A percentile compares a stretch with the other conserved stretches of the same genome.
These are phyloP conservation scores for Rhodotorula sp. DNA, from an alignment of 1,284 basidiomycete species.

Conservation along the genomic window DNA sequence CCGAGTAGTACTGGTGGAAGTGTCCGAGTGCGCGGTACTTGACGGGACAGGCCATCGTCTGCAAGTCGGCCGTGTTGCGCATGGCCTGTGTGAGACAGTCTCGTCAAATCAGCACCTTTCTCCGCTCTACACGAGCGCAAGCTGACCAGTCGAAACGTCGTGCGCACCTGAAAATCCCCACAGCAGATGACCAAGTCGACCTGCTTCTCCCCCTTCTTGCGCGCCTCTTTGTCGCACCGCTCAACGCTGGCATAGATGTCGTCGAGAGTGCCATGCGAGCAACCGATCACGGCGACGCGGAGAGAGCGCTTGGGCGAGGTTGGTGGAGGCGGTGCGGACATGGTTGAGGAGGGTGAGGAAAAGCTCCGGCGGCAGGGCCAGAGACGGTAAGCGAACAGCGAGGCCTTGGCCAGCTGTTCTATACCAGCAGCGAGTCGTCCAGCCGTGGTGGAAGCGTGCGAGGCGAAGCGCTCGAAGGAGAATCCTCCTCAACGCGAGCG, in stretches of 20 bases:
- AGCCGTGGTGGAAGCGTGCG: too few species aligned
- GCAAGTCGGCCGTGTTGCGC: slow-evolving; percentile 78
- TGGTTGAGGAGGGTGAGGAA: too few species aligned
- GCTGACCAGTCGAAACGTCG: not conserved
- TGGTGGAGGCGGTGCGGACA: not conserved
- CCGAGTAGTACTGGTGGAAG: slow-evolving; percentile 87
- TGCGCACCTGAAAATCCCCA: slow-evolving; percentile 78
- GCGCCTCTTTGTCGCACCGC: slow-evolving; percentile 61
- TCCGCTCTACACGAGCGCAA: not conserved
- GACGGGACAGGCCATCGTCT: slow-evolving; percentile 83
- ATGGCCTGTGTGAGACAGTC: slow-evolving; percentile 60
- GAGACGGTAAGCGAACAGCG: too few species aligned
- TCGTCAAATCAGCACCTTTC: not conserved
- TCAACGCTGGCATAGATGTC: slow-evolving; percentile 79
- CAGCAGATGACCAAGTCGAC: slow-evolving; percentile 85
- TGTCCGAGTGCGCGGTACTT: slow-evolving; percentile 84
- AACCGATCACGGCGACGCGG: slow-evolving; percentile 80
- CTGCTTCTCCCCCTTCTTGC: slow-evolving; percentile 53
- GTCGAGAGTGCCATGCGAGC: slow-evolving; percentile 87
- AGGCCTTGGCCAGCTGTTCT: too few species aligned
- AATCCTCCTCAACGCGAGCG: too few species aligned
- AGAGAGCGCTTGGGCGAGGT: not conserved
- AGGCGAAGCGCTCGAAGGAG: too few species aligned
- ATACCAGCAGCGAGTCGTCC: too few species aligned
- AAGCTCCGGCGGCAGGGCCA: too few species aligned